Conservation (phyloP, 2,329 filamentous ascomycete genomes). For the Tolypocladium sp. region DNA sequence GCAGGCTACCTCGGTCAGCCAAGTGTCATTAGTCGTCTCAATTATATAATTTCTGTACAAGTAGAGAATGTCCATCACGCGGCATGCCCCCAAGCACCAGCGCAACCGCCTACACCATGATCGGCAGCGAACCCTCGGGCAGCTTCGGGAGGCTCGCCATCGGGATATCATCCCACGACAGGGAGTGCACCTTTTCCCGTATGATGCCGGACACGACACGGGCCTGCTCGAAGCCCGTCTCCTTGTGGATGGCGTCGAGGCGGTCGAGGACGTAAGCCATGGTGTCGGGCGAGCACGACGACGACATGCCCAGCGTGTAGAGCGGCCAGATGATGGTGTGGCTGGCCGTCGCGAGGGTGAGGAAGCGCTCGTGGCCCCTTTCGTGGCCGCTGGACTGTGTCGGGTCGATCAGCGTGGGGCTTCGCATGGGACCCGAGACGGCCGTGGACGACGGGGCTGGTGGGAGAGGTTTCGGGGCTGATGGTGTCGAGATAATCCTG, state of each 20-base stretch:
- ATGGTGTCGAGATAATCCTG: conserved; percentile 17
- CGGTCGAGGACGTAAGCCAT: conserved; percentile 34
- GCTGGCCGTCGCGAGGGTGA: conserved; percentile 38
- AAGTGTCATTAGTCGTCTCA: background rate
- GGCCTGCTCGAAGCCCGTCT: conserved; percentile 37
- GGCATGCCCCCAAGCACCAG: background rate
- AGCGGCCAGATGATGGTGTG: conserved; percentile 42
- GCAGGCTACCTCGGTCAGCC: background rate
- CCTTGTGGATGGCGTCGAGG: conserved; percentile 33
- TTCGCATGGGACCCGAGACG: conserved; percentile 5
- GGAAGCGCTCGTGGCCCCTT: conserved; percentile 32
- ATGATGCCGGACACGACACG: conserved; percentile 32
- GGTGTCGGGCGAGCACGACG: conserved; percentile 30
- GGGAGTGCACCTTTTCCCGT: conserved; percentile 22
- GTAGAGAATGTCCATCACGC: no score
- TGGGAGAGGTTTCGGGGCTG: conserved; percentile 1
- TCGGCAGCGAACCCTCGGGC: conserved; percentile 12
- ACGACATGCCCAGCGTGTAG: conserved; percentile 38
- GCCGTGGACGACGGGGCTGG: background rate
- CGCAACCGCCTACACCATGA: conserved; percentile 12
- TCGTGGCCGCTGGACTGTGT: conserved; percentile 23
- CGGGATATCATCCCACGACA: conserved; percentile 15
- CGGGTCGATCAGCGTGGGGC: conserved; percentile 30
- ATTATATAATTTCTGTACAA: background rate
- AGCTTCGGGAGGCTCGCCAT: conserved; percentile 17